phyloP scores from a whole-genome alignment of 2,329 filamentous ascomycete species.

The Immersiporthe knoxdaviesiana region DNA sequence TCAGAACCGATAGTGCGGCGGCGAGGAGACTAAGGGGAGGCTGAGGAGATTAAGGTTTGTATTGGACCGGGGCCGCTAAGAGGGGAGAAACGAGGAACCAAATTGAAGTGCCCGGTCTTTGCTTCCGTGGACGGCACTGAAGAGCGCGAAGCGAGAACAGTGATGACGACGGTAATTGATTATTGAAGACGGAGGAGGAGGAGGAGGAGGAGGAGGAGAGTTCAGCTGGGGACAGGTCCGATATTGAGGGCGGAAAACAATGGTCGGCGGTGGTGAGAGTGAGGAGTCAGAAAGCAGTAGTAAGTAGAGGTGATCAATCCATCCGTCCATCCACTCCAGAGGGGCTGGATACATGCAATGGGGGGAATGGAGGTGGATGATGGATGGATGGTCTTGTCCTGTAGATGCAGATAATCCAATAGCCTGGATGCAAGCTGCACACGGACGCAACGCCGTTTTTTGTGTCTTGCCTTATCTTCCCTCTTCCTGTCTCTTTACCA shows the following conservation, averaged over 20 bases:
- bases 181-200: not conserved
- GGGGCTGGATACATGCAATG: not conserved
- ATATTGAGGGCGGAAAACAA: not conserved
- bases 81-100: not conserved
- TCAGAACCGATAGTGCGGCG: conserved; percentile 27
- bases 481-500: not conserved
- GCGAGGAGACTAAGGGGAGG: conserved; percentile 29
- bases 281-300: not conserved
- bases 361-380: not conserved
- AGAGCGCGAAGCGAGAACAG: conserved; percentile 9
- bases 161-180: not conserved
- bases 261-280: not conserved
- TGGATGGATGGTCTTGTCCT: not conserved
- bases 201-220: not conserved
- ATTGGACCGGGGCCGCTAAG: conserved; percentile 24
- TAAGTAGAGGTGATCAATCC: not conserved
- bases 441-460: not conserved
- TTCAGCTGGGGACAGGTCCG: not conserved
- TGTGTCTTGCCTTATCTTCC: not conserved
- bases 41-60: conserved; percentile 31
- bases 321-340: not conserved
- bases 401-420: conserved; percentile 8
- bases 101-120: conserved; percentile 18
- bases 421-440: conserved; percentile 12
- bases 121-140: conserved; percentile 8